Evolutionary conservation across 345 rosid genomes (phyloP).

Genomic region (Abelmoschus esculentus): DNA sequence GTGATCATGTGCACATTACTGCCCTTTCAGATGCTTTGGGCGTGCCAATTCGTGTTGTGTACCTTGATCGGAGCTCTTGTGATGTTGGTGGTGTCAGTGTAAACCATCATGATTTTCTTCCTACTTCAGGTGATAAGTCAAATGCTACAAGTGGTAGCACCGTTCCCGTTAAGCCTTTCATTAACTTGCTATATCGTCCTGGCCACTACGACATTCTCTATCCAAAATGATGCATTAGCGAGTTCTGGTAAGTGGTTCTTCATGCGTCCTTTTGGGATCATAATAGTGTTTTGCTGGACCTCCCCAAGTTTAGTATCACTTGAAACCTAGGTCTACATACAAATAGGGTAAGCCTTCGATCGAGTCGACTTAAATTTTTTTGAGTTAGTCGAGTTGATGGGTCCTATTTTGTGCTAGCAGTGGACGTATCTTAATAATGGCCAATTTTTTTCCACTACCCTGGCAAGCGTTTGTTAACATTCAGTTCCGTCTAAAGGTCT

Average conservation of each 20-base stretch:
- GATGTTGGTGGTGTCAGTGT: conserved; percentile 65
- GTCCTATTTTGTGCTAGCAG: no score
- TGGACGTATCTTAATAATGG: neutral
- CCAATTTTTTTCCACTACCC: neutral
- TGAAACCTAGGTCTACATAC: neutral
- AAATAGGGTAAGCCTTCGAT: neutral
- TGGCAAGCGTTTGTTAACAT: neutral
- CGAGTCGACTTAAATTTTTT: no score
- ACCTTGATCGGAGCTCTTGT: conserved; percentile 93
- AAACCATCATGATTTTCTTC: conserved; percentile 88
- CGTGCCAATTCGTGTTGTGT: conserved; percentile 84
- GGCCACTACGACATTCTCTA: conserved; percentile 98
- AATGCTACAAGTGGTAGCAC: conserved; percentile 28
- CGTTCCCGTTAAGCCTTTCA: conserved; percentile 46
- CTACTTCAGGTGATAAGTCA: conserved; percentile 23
- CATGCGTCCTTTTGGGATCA: neutral
- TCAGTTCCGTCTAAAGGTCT: neutral
- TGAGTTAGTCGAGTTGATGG: no score
- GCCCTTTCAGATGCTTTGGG: conserved; percentile 92
- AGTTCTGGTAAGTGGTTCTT: conserved; percentile 26
- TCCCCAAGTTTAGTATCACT: neutral
- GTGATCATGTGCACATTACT: conserved; percentile 94
- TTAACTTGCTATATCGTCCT: conserved; percentile 86
- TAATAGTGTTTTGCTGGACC: neutral
- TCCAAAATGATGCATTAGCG: conserved; percentile 41